These are phyloP conservation scores for Diaporthe sp. DNA, from an alignment of 2,329 filamentous ascomycete genomes.

Conservation along the genomic window DNA sequence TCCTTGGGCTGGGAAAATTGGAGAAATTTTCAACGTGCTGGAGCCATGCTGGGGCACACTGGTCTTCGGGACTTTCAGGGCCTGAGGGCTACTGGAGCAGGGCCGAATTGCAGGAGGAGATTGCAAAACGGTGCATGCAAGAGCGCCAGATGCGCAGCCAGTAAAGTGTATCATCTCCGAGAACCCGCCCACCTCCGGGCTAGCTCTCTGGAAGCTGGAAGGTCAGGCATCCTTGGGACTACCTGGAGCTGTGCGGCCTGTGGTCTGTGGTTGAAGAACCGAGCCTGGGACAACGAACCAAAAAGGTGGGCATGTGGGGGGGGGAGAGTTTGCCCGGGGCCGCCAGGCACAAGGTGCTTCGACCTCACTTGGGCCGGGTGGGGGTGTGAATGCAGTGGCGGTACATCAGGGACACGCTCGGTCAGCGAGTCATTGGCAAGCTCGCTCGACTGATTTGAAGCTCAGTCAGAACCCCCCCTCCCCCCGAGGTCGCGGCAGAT, in stretches of 20 bases:
- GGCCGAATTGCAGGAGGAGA: slow-evolving; percentile 35
- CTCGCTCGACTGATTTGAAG: slow-evolving; percentile 21
- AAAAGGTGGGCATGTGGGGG: slow-evolving; percentile 33
- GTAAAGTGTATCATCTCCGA: slow-evolving; percentile 24
- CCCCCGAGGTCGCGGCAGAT: slow-evolving; percentile 15
- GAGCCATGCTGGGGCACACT: slow-evolving; percentile 28
- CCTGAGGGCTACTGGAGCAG: slow-evolving; percentile 30
- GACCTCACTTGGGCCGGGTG: slow-evolving; percentile 15
- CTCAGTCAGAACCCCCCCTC: slow-evolving; percentile 10
- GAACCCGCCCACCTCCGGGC: slow-evolving; percentile 18
- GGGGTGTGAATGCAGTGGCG: slow-evolving; percentile 28
- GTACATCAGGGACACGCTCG: slow-evolving; percentile 28
- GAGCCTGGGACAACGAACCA: slow-evolving; percentile 28
- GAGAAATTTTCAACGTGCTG: slow-evolving; percentile 32
- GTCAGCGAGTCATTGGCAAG: slow-evolving; percentile 35
- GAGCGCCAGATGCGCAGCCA: slow-evolving; percentile 22
- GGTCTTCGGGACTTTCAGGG: slow-evolving; percentile 30
- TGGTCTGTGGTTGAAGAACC: slow-evolving; percentile 26
- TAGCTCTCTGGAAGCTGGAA: slow-evolving; percentile 4
- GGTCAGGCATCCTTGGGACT: slow-evolving; percentile 30
- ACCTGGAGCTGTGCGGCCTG: slow-evolving; percentile 19
- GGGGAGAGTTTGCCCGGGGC: slow-evolving; percentile 27
- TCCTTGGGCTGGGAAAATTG: slow-evolving; percentile 33
- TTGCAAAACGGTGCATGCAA: slow-evolving; percentile 34
- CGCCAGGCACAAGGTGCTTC: slow-evolving; percentile 29